A percentile compares a stretch with the other conserved stretches of the same genome.
These are phyloP conservation scores for Thalassiosira livingstoniorum DNA, from an alignment of 352 stramenopile species.

Conservation along the genomic window DNA sequence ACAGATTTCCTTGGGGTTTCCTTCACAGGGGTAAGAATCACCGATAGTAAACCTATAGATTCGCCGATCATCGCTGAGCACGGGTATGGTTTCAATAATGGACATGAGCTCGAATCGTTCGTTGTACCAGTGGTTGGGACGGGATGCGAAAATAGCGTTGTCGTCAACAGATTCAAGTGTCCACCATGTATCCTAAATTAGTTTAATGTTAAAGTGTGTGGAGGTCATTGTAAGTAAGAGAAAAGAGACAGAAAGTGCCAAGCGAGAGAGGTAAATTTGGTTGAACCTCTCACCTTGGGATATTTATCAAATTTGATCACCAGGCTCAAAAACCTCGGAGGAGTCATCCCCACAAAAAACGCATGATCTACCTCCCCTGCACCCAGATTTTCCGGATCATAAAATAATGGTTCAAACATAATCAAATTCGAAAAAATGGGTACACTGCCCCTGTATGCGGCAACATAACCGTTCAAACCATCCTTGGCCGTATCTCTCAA, in stretches of 20 bases:
- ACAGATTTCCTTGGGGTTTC: conserved; percentile 42
- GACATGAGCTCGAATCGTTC: conserved; percentile 51
- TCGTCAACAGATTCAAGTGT: conserved; percentile 42
- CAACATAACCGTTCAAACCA: conserved; percentile 48
- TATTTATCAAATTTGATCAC: conserved; percentile 48
- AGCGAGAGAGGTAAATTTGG: background rate
- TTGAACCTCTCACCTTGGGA: conserved; percentile 14
- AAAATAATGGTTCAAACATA: conserved; percentile 52
- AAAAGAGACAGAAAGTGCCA: background rate
- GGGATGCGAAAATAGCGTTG: conserved; percentile 31
- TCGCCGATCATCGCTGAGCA: background rate
- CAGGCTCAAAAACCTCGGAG: conserved; percentile 42
- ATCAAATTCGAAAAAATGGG: conserved; percentile 44
- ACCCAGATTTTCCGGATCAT: background rate
- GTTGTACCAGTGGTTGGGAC: conserved; percentile 48
- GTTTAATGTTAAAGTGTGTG: too few species aligned
- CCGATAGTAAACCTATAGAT: conserved; percentile 51
- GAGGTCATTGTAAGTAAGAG: background rate
- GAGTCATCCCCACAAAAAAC: conserved; percentile 45
- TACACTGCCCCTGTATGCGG: conserved; percentile 38
- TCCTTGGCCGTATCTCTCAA: conserved; percentile 42
- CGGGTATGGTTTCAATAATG: conserved; percentile 54
- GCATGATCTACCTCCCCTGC: conserved; percentile 41
- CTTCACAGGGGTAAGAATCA: conserved; percentile 47
- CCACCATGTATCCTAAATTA: conserved; percentile 54